Base-by-base conservation (phyloP, 495 filamentous ascomycete species). In the Podospora conica region DNA sequence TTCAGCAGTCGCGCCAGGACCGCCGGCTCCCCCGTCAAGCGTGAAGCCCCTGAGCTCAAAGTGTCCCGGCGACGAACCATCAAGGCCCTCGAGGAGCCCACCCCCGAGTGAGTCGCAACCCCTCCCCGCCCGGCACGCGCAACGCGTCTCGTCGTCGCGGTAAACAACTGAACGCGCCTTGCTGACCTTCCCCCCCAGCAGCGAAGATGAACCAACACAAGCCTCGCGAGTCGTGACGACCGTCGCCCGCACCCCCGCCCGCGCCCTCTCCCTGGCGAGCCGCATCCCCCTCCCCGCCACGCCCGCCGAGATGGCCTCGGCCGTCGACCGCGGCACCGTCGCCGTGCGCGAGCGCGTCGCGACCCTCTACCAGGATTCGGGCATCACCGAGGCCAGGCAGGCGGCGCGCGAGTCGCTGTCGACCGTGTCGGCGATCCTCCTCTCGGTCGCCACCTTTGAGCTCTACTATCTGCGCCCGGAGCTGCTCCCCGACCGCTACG, bases 221-320 rank as follows among this genome's bases (percentile, higher is more conserved):
- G 40, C 40, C 5, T 58, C n/a, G 18, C 58, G 2, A 71, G 66
- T 70, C 77, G 11, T 73, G n/a, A 75, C 75, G 33, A 79, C 82
- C 18, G 68, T 85, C 18, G 80, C 81, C 57, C 88, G 85, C 66
- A 88, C 89, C 20, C 87, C 87, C 5, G 81, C 74, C 48, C 79
- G 83, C 68, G 81, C 83, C 9, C 82, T 86, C 64, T 74, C 81
- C 12, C 69, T 77, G 68, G 81, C 85, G 20, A 74, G 77, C 55
- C 81, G 78, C 66, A 77, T 87, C 63, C 81, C 85, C 7, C 81
- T 97, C 31, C 94, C 95, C 3, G 88, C 93, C 1, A 95, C 92
- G 0, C 94, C 94, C 0, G 88, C 91, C 21, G 84, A 91, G 58
- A 87, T 98, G 58, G 91, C 89, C n/a, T 84, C 92, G 68, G 87